Percentiles rank a stretch among this genome's conserved stretches.
phyloP scores from a whole-genome alignment of 2,329 filamentous ascomycete genomes.

The Plenodomus biglobosus region DNA sequence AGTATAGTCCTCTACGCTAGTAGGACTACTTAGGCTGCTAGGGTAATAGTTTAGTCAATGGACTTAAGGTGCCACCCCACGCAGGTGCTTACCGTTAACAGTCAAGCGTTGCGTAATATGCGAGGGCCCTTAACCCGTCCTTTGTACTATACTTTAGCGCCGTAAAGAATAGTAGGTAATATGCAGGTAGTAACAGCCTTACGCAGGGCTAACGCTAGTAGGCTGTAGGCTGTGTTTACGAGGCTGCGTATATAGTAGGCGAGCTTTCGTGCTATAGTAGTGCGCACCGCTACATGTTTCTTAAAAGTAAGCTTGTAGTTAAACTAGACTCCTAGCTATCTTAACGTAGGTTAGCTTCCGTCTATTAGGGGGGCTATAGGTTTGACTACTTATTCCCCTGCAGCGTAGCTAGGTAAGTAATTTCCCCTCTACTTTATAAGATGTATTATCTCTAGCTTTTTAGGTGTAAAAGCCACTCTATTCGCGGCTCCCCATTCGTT shows the following conservation, averaged over 20 bases:
- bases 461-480: slow-evolving; percentile 10
- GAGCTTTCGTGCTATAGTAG: slow-evolving; percentile 1
- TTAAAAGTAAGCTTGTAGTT: slow-evolving; percentile 6
- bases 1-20: slow-evolving; percentile 5
- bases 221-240: slow-evolving; percentile 1
- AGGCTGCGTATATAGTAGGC: slow-evolving; percentile 2
- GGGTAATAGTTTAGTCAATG: slow-evolving; percentile 1
- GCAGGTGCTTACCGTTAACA: background rate
- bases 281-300: background rate
- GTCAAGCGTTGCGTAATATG: background rate
- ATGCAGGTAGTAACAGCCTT: slow-evolving; percentile 9
- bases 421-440: slow-evolving; percentile 3
- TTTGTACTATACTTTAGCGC: slow-evolving; percentile 4
- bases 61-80: slow-evolving; percentile 3
- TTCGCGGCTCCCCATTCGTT: slow-evolving; percentile 5
- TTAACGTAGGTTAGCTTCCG: slow-evolving; percentile 1
- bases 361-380: background rate
- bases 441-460: slow-evolving; percentile 13
- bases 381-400: slow-evolving; percentile 4
- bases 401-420: background rate
- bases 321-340: slow-evolving; percentile 9
- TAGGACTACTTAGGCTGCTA: slow-evolving; percentile 1
- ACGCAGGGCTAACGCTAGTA: slow-evolving; percentile 1
- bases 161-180: slow-evolving; percentile 3
- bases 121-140: slow-evolving; percentile 1